Conservation (phyloP, 371 early-diverging fungal species). For the Thermomucor indicae-seudaticae region DNA sequence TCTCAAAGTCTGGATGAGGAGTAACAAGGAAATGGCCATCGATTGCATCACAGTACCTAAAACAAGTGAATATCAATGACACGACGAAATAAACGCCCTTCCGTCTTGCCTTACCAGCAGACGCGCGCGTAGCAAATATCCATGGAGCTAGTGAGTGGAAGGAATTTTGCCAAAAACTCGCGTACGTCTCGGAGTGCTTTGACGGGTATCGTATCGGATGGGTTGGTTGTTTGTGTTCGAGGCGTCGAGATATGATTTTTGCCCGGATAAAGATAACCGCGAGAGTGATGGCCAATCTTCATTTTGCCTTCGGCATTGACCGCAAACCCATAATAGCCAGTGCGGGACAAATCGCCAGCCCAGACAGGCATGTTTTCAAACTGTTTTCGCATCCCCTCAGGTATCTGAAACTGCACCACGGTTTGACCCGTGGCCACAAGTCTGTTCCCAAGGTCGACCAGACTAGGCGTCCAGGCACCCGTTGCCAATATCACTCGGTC, state of each 20-base stretch:
- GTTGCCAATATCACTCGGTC: conserved; percentile 45
- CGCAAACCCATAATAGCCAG: conserved; percentile 54
- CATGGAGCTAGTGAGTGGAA: conserved; percentile 25
- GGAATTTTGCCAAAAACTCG: conserved; percentile 26
- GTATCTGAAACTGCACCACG: conserved; percentile 42
- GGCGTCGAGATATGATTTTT: conserved; percentile 31
- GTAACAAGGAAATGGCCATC: conserved; percentile 40
- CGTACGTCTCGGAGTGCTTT: conserved; percentile 27
- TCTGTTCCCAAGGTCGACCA: conserved; percentile 32
- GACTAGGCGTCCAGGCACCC: conserved; percentile 53
- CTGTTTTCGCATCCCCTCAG: neutral
- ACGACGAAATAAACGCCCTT: neutral
- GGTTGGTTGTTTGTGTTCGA: conserved; percentile 36
- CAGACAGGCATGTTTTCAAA: conserved; percentile 38
- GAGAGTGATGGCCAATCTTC: conserved; percentile 48
- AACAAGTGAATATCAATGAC: neutral
- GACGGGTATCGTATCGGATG: conserved; percentile 34
- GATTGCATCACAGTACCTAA: conserved; percentile 41
- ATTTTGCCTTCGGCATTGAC: conserved; percentile 37
- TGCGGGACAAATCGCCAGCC: conserved; percentile 45
- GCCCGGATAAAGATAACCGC: conserved; percentile 37
- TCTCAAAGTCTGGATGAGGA: conserved; percentile 39
- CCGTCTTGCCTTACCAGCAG: conserved; percentile 39
- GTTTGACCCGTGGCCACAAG: conserved; percentile 49
- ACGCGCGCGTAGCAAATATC: conserved; percentile 28